Base-by-base conservation (phyloP, 768 basidiomycete genomes). In the Amanita exitialis region DNA sequence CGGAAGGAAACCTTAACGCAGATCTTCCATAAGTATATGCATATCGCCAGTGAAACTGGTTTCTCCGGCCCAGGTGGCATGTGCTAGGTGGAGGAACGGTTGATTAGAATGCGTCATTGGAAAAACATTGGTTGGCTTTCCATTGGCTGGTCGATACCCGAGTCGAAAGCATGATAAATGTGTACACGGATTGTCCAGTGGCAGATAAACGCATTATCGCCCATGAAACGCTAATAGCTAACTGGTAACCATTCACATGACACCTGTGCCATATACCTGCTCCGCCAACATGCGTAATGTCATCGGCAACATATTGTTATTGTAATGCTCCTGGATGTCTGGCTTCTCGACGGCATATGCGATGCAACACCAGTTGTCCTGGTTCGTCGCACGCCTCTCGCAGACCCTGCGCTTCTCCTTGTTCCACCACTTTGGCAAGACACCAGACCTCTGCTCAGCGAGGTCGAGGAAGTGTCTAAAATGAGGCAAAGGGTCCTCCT, bases 361-460 rank as follows among this genome's bases (percentile, higher is more conserved):
- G 21, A 47, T 47, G 15, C 18, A 47, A 36, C 46, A 34, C 46
- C 46, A 47, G 21, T 23, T 36, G 13, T 47, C 46, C 46, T 37
- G 4, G 3, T 47, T 21, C 20, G 36, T 12, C 18, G 46, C 46
- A 20, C 46, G 46, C 34, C 6, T 32, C 13, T 37, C 34, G 21
- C 46, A 47, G n/a, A 37, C n/a, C 34, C 7, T 47, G 15, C 46
- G 30, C 21, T 47, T 47, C 6, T 35, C 18, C 21, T 36, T 34
- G 34, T 37, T 47, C 46, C 46, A 47, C 46, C 46, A 47, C 34
- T 36, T 34, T 36, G 46, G 46, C 34, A 47, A 16, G 18, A 47
- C 34, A 12, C 21, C 34, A 2, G n/a, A 3, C 12, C 9, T 47
- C 6, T 13, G 35, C 34, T 47, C 46, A 13, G 46, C 35, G 5